Evolutionary conservation across 768 basidiomycete genomes (phyloP).

Genomic region (Tephrocybe sp.): DNA sequence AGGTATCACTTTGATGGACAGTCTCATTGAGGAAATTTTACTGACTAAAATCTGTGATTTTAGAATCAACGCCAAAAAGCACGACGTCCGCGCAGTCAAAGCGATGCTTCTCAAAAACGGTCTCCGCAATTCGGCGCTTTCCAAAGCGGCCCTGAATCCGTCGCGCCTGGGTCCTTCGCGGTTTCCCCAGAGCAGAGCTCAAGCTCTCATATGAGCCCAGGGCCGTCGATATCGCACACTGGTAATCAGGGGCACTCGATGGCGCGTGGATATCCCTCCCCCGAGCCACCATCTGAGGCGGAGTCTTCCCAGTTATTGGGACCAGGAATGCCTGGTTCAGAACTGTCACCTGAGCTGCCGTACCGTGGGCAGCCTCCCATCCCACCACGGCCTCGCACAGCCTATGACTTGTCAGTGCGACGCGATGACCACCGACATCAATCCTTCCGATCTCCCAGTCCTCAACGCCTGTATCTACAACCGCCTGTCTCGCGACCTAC

Average conservation of each 20-base stretch:
- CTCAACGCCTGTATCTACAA: slow-evolving; percentile 23
- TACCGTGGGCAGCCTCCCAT: slow-evolving; percentile 4
- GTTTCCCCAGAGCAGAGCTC: slow-evolving; percentile 9
- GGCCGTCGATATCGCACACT: not conserved
- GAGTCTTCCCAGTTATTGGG: slow-evolving; percentile 45
- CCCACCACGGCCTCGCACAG: slow-evolving; percentile 7
- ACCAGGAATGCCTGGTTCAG: slow-evolving; percentile 52
- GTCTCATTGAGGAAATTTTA: slow-evolving; percentile 19
- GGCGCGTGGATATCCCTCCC: slow-evolving; percentile 22
- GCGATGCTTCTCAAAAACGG: slow-evolving; percentile 48
- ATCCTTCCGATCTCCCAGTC: slow-evolving; percentile 18
- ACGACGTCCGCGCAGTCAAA: slow-evolving; percentile 68
- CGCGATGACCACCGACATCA: slow-evolving; percentile 2
- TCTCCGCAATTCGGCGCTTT: slow-evolving; percentile 68
- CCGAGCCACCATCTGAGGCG: slow-evolving; percentile 29
- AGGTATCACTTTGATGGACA: slow-evolving; percentile 43
- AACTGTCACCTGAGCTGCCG: slow-evolving; percentile 13
- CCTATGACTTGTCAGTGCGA: slow-evolving; percentile 5
- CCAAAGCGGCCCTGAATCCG: slow-evolving; percentile 40
- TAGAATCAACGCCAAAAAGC: slow-evolving; percentile 91
- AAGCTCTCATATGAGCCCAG: slow-evolving; percentile 11
- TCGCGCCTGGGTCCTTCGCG: slow-evolving; percentile 19
- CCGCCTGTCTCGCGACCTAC: slow-evolving; percentile 22
- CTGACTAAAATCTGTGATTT: slow-evolving; percentile 17
- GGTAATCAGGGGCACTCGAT: not conserved